phyloP scores from a whole-genome alignment of 2,329 filamentous ascomycete species.

The Blumeria hordei region DNA sequence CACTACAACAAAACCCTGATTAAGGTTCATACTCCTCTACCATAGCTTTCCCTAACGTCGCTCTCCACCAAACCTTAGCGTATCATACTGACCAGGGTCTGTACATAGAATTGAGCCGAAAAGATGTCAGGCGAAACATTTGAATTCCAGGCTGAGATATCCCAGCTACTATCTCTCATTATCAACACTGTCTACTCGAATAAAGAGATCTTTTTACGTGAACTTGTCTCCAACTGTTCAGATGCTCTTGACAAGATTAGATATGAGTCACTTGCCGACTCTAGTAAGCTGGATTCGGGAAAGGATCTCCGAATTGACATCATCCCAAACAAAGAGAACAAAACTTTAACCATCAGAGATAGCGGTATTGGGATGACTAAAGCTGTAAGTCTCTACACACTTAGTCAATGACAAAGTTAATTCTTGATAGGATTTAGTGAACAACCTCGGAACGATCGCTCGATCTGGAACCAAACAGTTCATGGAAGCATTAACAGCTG shows the following conservation, averaged over 20 bases:
- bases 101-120: too few relatives aligned
- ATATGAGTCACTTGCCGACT: slow-evolving; percentile 93
- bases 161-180: slow-evolving; percentile 97
- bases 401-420: slow-evolving; percentile 15
- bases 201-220: slow-evolving; percentile 99
- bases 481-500: slow-evolving; percentile 96
- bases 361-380: slow-evolving; percentile 99
- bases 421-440: slow-evolving; percentile 64
- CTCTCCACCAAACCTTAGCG: neutral
- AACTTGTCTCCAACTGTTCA: slow-evolving; percentile 93
- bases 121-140: slow-evolving; percentile 82
- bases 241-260: slow-evolving; percentile 99
- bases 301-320: slow-evolving; percentile 99
- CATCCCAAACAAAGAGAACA: slow-evolving; percentile 89
- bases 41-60: neutral
- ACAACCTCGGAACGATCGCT: slow-evolving; percentile 99
- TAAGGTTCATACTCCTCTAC: neutral
- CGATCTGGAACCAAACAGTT: slow-evolving; percentile 99
- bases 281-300: slow-evolving; percentile 85
- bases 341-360: slow-evolving; percentile 93
- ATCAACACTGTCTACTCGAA: slow-evolving; percentile 99
- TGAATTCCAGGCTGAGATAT: slow-evolving; percentile 99
- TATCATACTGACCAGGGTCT: too few relatives aligned
- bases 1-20: too few relatives aligned
- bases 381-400: slow-evolving; percentile 45